phyloP scores from a whole-genome alignment of 2,329 filamentous ascomycete species.

The Talaromyces sp. region DNA sequence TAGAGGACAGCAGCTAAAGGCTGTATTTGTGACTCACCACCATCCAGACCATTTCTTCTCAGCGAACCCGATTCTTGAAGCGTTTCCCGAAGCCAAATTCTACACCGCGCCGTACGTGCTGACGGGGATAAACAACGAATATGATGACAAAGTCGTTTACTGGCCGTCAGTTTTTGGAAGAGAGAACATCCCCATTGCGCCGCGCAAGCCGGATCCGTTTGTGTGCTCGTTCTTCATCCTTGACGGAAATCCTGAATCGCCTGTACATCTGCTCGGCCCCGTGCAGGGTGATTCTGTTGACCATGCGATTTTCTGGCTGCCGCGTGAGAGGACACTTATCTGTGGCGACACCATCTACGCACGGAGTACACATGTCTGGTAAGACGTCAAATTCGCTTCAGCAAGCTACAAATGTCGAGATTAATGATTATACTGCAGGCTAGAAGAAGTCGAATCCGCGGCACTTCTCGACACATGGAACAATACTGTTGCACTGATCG shows the following conservation, averaged over 20 bases:
- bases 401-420: too few species aligned
- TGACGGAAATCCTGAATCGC: constrained; percentile 20
- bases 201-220: constrained; percentile 23
- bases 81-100: too few species aligned
- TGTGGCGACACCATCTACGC: constrained; percentile 9
- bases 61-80: constrained; percentile 14
- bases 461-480: constrained; percentile 23
- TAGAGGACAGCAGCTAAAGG: constrained; percentile 18
- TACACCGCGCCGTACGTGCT: too few species aligned
- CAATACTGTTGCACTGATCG: constrained; percentile 22
- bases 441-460: constrained; percentile 24
- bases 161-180: too few species aligned
- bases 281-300: constrained; percentile 29
- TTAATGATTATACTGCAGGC: constrained; percentile 11
- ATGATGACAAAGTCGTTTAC: too few species aligned
- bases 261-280: constrained; percentile 25
- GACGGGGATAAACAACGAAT: too few species aligned
- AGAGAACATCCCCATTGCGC: constrained; percentile 22
- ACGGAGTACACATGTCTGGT: too few species aligned
- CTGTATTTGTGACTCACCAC: constrained; percentile 32
- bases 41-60: constrained; percentile 32
- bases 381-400: too few species aligned
- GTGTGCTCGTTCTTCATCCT: constrained; percentile 25
- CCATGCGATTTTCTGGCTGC: constrained; percentile 28
- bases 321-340: constrained; percentile 21